Evolutionary conservation across 78 protist species (phyloP).

Genomic region (Trichosphaerium sp.): DNA sequence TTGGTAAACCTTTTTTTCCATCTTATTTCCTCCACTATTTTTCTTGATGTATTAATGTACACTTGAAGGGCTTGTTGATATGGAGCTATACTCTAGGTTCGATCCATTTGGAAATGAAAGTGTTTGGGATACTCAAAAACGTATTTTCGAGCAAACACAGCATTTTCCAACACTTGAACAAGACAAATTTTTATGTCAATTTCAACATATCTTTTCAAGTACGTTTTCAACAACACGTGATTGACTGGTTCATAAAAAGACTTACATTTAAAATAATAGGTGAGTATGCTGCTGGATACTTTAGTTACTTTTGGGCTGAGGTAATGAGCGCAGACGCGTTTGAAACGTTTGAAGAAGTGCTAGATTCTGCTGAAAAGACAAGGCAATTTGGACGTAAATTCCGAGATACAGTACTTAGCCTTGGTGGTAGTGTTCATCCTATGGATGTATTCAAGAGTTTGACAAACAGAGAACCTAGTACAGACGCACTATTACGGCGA

Average conservation of each 20-base stretch:
- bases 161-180: no score
- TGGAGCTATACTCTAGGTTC: no score
- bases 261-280: not conserved
- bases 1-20: not conserved
- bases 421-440: constrained; percentile 10
- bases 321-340: constrained; percentile 13
- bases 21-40: not conserved
- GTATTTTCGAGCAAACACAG: no score
- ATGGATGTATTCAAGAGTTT: constrained; percentile 12
- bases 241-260: constrained; percentile 3
- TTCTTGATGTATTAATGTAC: no score
- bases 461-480: constrained; percentile 3
- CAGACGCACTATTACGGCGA: constrained; percentile 12
- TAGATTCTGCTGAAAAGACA: no score
- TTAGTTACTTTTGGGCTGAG: constrained; percentile 11
- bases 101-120: no score
- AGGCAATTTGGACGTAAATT: constrained; percentile 4
- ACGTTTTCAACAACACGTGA: not conserved
- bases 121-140: no score
- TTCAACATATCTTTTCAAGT: no score
- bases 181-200: no score
- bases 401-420: constrained; percentile 18
- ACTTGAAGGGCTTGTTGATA: no score
- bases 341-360: constrained; percentile 16
- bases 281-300: constrained; percentile 2